These are phyloP conservation scores for Mucor racemosus DNA, from an alignment of 371 early-diverging fungal species.

Conservation along the genomic window DNA sequence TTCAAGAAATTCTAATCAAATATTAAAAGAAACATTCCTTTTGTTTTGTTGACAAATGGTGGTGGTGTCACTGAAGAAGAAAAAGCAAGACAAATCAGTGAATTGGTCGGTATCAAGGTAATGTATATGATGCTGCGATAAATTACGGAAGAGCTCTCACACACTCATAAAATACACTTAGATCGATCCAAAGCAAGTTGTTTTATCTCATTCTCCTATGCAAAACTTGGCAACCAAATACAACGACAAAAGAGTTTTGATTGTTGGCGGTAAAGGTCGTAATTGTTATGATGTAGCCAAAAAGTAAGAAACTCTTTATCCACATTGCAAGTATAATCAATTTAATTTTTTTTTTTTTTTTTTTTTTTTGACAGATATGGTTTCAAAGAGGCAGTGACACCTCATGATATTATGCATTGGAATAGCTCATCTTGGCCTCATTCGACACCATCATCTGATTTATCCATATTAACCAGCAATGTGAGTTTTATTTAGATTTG, in stretches of 20 bases:
- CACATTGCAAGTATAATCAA: not conserved
- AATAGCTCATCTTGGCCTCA: slow-evolving; percentile 78
- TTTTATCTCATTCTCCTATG: slow-evolving; percentile 91
- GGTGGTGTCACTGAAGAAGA: slow-evolving; percentile 81
- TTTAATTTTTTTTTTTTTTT: not conserved
- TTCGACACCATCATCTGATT: slow-evolving; percentile 31
- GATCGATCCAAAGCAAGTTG: slow-evolving; percentile 72
- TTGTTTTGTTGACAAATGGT: slow-evolving; percentile 86
- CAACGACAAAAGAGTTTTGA: slow-evolving; percentile 64
- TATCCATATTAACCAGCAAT: slow-evolving; percentile 18
- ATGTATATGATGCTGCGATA: not conserved
- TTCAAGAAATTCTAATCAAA: not conserved
- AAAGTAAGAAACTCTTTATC: slow-evolving; percentile 17
- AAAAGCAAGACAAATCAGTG: slow-evolving; percentile 75
- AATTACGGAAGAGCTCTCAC: not conserved
- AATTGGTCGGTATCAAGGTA: slow-evolving; percentile 64
- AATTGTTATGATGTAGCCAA: slow-evolving; percentile 70
- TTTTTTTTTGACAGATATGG: no score
- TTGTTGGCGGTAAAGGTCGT: slow-evolving; percentile 73
- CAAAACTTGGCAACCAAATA: slow-evolving; percentile 61
- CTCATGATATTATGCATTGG: slow-evolving; percentile 78
- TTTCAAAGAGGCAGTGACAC: slow-evolving; percentile 75
- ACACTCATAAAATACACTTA: slow-evolving; percentile 4
- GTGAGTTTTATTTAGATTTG: slow-evolving; percentile 4
- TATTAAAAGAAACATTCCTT: slow-evolving; percentile 63